Evolutionary conservation across 2,329 filamentous ascomycete species (phyloP), one percentile per base, ranked within the genome.

Genomic region (Alternaria sp.): DNA sequence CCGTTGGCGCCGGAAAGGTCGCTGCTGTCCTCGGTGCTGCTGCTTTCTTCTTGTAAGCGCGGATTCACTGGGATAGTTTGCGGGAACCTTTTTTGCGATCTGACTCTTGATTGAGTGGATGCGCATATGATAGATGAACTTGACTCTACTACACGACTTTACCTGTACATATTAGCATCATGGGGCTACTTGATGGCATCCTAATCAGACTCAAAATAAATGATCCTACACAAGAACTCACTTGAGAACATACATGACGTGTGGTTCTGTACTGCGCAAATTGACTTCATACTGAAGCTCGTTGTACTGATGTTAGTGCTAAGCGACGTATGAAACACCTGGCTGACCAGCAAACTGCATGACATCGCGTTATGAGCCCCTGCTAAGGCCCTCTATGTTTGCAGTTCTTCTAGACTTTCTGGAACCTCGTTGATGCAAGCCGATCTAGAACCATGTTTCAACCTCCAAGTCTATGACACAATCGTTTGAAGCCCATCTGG

Each of bases 21-120:
- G 52, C 28, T 45, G 61, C 57, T 36, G 23, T 64, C 1, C 17
- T 64, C 4, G 61, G 61, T 7, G 61, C 61, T n/a, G 57, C 40
- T 21, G 61, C 52, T 46, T 64, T 28, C 30, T 50, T 61, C 36
- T 23, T 64, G 61, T 64, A 54, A 56, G 13, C 17, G 23, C 36
- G 23, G 52, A 54, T 7, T 44, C 8, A n/a, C 32, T n/a, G 13
- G 3, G 23, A 44, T 21, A 36, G 49, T 52, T 23, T 51, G 28
- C 5, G 6, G 17, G 3, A 23, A 6, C 30, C 49, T 36, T 52
- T 52, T 2, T 6, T 6, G 49, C 19, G 2, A 11, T 4, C 15
- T 3, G 12, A 21, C 30, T 17, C 15, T 52, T 10, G 0, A n/a
- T 21, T 54, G 23, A 44, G 32, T 32, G 5, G n/a, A 40, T 28